Evolutionary conservation across 306 rosid genomes (phyloP), one percentile per base, ranked within the genome.

Genomic region (Hippophae rhamnoides): DNA sequence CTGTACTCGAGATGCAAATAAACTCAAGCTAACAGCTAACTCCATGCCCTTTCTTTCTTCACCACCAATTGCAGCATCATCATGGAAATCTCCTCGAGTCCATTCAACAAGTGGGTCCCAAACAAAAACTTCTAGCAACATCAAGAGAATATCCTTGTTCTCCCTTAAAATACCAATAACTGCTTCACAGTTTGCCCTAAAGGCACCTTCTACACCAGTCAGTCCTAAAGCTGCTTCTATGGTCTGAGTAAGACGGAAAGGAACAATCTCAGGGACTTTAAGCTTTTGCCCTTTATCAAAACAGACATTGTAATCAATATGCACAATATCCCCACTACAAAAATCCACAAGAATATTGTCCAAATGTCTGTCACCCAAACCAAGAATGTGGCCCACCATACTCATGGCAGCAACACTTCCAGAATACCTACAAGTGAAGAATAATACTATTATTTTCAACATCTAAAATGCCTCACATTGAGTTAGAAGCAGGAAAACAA

Each of bases 31-130:
- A 72, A 90, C 95, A 81, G 97, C 97, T 79, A 87, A 79, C 76
- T 90, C 97, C 97, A 90, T 90, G 67, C 97, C 97, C 76, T 81
- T 90, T 74, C 97, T 86, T 81, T 90, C 97, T 79, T 90, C 97
- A 68, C 94, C 94, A 40, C 95, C 97, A 69, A 90, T 90, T 63
- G 97, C 88, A 70, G 97, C 94, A 75, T 84, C 95, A 55, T 90
- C 97, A 64, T 84, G 95, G 72, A 90, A 84, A 81, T 90, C 95
- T 71, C 97, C 97, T 6, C 95, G 83, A 45, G 97, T 90, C 97
- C 97, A 90, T 72, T 87, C 97, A 56, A 86, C 89, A 43, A 90
- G 94, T 57, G 95, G 97, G 64, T 90, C 95, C 97, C 97, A 90
- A 66, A 82, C 84, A 82, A 90, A 90, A 41, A 90, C 97, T 76